Conservation (phyloP, 176 grass and related monocot genomes). For the Melocanna baccifera region DNA sequence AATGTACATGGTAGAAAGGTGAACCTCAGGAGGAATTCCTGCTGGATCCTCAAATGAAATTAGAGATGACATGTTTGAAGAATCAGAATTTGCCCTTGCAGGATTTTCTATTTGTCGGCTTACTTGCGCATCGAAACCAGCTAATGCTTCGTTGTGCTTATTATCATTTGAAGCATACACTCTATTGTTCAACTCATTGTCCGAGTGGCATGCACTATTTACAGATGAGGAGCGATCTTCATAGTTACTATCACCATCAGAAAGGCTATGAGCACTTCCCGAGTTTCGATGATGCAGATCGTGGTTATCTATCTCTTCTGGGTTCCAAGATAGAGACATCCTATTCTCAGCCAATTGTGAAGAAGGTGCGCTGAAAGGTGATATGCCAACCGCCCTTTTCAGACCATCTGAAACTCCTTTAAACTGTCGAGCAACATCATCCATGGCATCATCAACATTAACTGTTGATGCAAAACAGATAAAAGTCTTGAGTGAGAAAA, state of each 20-base stretch:
- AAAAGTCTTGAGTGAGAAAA: slow-evolving; percentile 18
- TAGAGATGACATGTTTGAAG: slow-evolving; percentile 41
- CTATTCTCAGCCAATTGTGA: slow-evolving; percentile 43
- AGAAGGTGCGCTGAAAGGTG: slow-evolving; percentile 41
- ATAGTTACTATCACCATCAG: slow-evolving; percentile 80
- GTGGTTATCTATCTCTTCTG: slow-evolving; percentile 54
- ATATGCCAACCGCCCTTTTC: slow-evolving; percentile 57
- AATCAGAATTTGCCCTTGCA: slow-evolving; percentile 45
- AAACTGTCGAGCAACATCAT: slow-evolving; percentile 94
- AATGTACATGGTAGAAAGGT: slow-evolving; percentile 17
- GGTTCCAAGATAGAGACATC: slow-evolving; percentile 69
- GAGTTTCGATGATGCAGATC: slow-evolving; percentile 48
- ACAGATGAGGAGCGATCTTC: slow-evolving; percentile 47
- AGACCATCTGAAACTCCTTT: slow-evolving; percentile 94
- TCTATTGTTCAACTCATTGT: slow-evolving; percentile 79
- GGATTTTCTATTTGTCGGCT: slow-evolving; percentile 42
- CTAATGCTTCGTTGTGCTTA: slow-evolving; percentile 36
- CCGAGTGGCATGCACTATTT: slow-evolving; percentile 73
- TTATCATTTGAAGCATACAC: slow-evolving; percentile 53
- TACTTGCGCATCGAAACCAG: slow-evolving; percentile 41
- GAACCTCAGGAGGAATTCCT: slow-evolving; percentile 88
- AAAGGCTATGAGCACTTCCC: slow-evolving; percentile 62
- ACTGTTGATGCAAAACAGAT: slow-evolving; percentile 50
- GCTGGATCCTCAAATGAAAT: slow-evolving; percentile 58
- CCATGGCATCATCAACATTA: slow-evolving; percentile 98